Base-by-base conservation (phyloP, 805 yeast species). In the Ogataea sp. region DNA sequence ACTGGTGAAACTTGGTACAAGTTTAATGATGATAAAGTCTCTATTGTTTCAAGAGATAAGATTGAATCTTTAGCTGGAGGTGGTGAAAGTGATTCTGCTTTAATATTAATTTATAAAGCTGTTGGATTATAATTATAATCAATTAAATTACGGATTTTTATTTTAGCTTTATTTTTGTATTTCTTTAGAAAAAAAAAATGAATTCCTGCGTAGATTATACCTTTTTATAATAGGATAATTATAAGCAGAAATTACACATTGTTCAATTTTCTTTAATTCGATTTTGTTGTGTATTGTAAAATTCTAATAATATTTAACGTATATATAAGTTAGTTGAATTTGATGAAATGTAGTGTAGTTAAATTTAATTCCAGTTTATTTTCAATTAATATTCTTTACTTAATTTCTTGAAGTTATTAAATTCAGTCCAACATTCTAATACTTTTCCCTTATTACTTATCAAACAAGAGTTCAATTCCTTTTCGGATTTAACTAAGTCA, bases 41-140 rank as follows among this genome's bases (percentile, higher is more conserved):
- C 76, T 7, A 65, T 70, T 32, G 88, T 89, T n/a, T 77, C 71
- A 45, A 83, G 78, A 54, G 93, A 88, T 38, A 86, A 77, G 55
- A 78, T 93, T 44, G 96, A 88, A 59, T 61, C 73, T 41, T 70
- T 93, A 48, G 84, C 97, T 5, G 99, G 98, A 33, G 99, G 99
- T 41, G 97, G 97, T 42, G 98, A 94, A 65, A 78, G 95, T 50
- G 99, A 93, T 61, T 80, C 93, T 53, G 99, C 98, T 2, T 73
- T 93, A 59, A 80, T 93, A 40, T 70, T 90, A 49, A 64, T 93
- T 40, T 93, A 93, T 67, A 82, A 81, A 56, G 94, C 87, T 6
- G 75, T 82, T 47, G 95, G 90, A 15, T 33, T 32, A 27, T 30
- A 31, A 10, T n/a, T 23, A 35, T n/a, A 6, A 20, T 23, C 26